Evolutionary conservation across 495 filamentous ascomycete species (phyloP), one percentile per base, ranked within the genome.

Genomic region (Rostrohypoxylon terebratum): DNA sequence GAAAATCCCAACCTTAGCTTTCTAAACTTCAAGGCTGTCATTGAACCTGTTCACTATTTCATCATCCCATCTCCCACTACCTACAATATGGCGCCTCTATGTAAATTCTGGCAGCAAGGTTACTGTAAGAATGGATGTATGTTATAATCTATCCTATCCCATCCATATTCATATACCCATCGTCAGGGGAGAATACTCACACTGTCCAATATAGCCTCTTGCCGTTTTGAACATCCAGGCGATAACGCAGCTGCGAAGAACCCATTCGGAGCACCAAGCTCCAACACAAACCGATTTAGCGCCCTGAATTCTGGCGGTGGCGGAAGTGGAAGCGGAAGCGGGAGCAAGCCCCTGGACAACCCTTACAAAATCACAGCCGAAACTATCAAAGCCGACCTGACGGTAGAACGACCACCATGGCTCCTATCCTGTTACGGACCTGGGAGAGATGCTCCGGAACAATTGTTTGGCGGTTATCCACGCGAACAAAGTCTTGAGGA

Each of bases 401-500:
- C 82, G 0, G 79, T 83, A 33, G 92, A 94, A 59, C 87, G 85
- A 18, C 94, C 94, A 40, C 75, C 84, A 83, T 97, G 93, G 92
- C 86, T 93, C 11, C 86, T 97, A n/a, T 96, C 94, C 0, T 85
- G 89, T 40, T 97, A 94, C 78, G 91, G 87, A 5, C 93, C 94
- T 0, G 89, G 87, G 4, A 84, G 81, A 69, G 86, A 93, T 59
- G 89, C 90, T 1, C 94, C 94, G 1, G 86, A 87, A 11, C 92
- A 94, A 77, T 83, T 97, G 1, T 94, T 96, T 73, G 93, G 92
- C 18, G 93, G 93, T 5, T 84, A 85, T 47, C 83, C 86, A n/a
- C 83, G 92, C 20, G 94, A 97, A 78, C 89, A 93, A 71, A 95
- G 93, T 74, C 89, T 90, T 38, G 94, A 97, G 78, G 94, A 97